Evolutionary conservation across 441 rosid genomes (phyloP).

Genomic region (Croton setiger): DNA sequence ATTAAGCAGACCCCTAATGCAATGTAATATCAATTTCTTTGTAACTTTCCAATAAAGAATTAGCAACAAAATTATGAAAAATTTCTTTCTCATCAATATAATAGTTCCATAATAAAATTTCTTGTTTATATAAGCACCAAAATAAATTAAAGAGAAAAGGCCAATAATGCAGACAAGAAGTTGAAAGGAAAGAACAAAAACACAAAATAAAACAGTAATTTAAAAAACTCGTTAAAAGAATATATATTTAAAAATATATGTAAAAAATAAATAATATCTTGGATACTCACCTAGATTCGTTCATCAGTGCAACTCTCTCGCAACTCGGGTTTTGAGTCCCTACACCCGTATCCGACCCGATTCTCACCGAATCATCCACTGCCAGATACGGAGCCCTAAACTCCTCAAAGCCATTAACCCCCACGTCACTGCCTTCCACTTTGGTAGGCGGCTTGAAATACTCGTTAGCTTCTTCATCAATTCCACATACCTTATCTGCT

Average conservation of each 20-base stretch:
- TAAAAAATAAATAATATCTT: too few relatives aligned
- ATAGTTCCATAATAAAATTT: too few relatives aligned
- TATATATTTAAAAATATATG: too few relatives aligned
- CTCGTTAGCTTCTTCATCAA: conserved; percentile 20
- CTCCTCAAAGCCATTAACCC: neutral
- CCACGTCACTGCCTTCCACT: conserved; percentile 4
- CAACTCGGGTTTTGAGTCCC: conserved; percentile 6
- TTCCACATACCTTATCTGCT: conserved; percentile 27
- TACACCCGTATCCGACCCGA: conserved; percentile 15
- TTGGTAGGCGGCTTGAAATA: conserved; percentile 29
- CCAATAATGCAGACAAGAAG: too few relatives aligned
- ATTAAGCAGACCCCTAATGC: neutral
- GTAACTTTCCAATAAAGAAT: too few relatives aligned
- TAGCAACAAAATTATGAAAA: too few relatives aligned
- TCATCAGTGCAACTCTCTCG: conserved; percentile 14
- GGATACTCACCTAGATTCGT: conserved; percentile 25
- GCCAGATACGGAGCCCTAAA: neutral
- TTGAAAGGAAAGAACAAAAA: too few relatives aligned
- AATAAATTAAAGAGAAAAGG: too few relatives aligned
- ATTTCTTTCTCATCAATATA: too few relatives aligned
- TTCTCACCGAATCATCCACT: conserved; percentile 14
- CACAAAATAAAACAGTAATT: neutral
- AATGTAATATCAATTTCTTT: too few relatives aligned
- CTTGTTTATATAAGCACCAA: too few relatives aligned
- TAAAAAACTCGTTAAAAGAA: too few relatives aligned